Evolutionary conservation across 2,329 filamentous ascomycete species (phyloP).

Genomic region (Hypoxylon sp.): DNA sequence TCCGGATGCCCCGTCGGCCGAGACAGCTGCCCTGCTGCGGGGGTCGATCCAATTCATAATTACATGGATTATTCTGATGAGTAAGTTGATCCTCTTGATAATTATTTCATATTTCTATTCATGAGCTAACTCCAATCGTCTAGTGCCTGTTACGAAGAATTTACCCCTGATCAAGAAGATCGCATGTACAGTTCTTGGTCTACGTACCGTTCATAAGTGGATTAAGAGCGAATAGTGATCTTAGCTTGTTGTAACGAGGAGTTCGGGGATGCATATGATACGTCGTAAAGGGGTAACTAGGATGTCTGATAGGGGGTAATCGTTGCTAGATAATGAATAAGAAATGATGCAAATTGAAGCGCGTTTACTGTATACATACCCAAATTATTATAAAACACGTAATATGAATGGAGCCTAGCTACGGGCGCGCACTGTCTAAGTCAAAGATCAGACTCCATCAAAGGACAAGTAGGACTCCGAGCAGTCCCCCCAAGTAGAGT

Average conservation of each 20-base stretch:
- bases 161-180: constrained; percentile 60
- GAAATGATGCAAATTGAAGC: background rate
- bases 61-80: constrained; percentile 60
- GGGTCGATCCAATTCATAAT: constrained; percentile 56
- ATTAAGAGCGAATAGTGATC: background rate
- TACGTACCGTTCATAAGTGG: constrained; percentile 54
- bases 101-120: constrained; percentile 21
- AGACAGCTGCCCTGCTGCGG: constrained; percentile 53
- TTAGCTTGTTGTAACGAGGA: background rate
- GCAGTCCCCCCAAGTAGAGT: too few species aligned
- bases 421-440: too few species aligned
- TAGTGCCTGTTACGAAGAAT: constrained; percentile 62
- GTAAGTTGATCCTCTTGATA: constrained; percentile 49
- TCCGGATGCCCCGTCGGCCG: constrained; percentile 57
- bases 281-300: background rate
- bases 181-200: constrained; percentile 60
- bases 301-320: background rate
- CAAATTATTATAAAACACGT: too few species aligned
- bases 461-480: too few species aligned
- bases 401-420: too few species aligned
- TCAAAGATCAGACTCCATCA: too few species aligned
- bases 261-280: background rate
- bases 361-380: background rate
- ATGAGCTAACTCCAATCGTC: constrained; percentile 45
- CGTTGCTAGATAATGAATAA: background rate